Conservation (phyloP, 2,329 filamentous ascomycete species). For the Periglandula ipomoeae region DNA sequence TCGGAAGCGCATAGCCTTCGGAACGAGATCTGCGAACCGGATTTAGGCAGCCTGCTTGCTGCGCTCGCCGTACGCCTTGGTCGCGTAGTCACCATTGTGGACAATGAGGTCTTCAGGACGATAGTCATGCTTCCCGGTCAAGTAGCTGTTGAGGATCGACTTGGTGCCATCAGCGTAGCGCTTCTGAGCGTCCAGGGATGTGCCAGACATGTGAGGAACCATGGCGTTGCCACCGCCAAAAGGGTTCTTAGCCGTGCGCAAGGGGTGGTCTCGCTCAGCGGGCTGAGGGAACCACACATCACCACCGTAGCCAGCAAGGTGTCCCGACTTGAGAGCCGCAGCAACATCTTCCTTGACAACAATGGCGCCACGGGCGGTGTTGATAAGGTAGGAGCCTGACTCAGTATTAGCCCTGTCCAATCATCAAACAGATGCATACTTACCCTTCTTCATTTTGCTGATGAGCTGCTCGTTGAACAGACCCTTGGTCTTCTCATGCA, state of each 20-base stretch:
- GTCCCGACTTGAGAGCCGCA: constrained; percentile 81
- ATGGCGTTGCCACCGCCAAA: constrained; percentile 97
- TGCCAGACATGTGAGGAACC: constrained; percentile 98
- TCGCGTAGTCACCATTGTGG: constrained; percentile 82
- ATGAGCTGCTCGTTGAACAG: constrained; percentile 99
- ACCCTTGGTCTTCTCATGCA: constrained; percentile 95
- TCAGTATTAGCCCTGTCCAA: too few relatives aligned
- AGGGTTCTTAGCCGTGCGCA: constrained; percentile 87
- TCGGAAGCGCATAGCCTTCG: too few relatives aligned
- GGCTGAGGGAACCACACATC: constrained; percentile 98
- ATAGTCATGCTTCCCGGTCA: constrained; percentile 82
- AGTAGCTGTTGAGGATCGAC: constrained; percentile 85
- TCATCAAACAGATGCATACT: constrained; percentile 14
- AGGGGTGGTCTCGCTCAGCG: constrained; percentile 82
- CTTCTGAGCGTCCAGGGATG: constrained; percentile 95
- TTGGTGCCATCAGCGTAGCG: constrained; percentile 83
- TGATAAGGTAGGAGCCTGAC: constrained; percentile 91
- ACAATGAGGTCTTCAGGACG: constrained; percentile 85
- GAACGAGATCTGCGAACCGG: too few relatives aligned
- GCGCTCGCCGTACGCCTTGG: constrained; percentile 82
- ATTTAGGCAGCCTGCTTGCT: constrained; percentile 27
- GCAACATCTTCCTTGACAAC: constrained; percentile 99
- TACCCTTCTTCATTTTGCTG: constrained; percentile 96
- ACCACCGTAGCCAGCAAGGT: constrained; percentile 81
- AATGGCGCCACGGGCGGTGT: constrained; percentile 97